Conservation (phyloP, 2,329 filamentous ascomycete species). For the Penicillium thymicola region DNA sequence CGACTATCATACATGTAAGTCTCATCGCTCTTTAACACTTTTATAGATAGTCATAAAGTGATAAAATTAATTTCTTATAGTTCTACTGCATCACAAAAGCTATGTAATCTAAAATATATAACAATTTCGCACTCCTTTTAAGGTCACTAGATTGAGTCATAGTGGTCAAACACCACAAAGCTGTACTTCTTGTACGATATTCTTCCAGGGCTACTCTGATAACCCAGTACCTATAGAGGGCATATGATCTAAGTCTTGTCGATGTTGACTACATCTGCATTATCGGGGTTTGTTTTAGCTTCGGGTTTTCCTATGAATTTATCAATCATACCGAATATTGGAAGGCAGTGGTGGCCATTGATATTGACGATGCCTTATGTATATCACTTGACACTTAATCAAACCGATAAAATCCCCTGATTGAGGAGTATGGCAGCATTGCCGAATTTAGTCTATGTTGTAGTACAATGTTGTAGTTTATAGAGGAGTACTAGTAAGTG, state of each 20-base stretch:
- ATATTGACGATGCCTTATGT: neutral
- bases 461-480: neutral
- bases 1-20: too few relatives aligned
- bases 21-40: neutral
- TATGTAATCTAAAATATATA: neutral
- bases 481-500: neutral
- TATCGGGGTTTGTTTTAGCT: neutral
- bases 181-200: neutral
- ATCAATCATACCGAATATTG: neutral
- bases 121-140: neutral
- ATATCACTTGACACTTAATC: neutral
- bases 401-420: too few relatives aligned
- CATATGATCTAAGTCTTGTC: neutral
- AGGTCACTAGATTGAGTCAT: neutral
- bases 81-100: rapidly evolving
- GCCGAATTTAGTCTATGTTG: neutral
- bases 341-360: neutral
- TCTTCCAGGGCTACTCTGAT: neutral
- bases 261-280: neutral
- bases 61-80: neutral
- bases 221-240: neutral
- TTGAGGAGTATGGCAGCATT: neutral
- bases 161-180: neutral
- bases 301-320: neutral
- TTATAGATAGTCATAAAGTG: neutral